A percentile compares a stretch with the other conserved stretches of the same genome.
Evolutionary conservation across 129 eudicot genomes (phyloP).

Genomic region (Pittosporum tobira): DNA sequence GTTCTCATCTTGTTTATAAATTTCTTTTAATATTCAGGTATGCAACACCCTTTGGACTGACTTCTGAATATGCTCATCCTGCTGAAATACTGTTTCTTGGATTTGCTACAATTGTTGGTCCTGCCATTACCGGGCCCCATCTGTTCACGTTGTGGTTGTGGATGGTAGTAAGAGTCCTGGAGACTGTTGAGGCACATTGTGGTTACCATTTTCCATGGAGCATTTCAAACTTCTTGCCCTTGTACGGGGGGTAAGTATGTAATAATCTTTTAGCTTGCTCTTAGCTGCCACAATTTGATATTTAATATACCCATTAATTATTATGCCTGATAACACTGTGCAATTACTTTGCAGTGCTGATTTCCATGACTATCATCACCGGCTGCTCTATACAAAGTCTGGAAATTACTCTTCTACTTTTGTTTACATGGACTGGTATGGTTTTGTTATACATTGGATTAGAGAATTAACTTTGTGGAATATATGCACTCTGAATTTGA

Average conservation of each 20-base stretch:
- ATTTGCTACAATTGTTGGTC: slow-evolving; percentile 93
- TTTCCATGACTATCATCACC: slow-evolving; percentile 99
- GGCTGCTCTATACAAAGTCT: slow-evolving; percentile 88
- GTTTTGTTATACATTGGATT: not conserved
- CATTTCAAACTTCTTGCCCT: slow-evolving; percentile 83
- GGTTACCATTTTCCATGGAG: slow-evolving; percentile 99
- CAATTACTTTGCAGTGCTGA: slow-evolving; percentile 50
- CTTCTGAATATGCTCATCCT: slow-evolving; percentile 99
- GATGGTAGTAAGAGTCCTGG: slow-evolving; percentile 96
- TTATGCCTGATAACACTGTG: slow-evolving; percentile 2
- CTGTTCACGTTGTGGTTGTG: slow-evolving; percentile 90
- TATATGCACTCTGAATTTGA: not conserved
- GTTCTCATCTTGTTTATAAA: not conserved
- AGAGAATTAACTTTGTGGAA: not conserved
- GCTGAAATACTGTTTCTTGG: slow-evolving; percentile 97
- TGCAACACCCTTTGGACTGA: slow-evolving; percentile 97
- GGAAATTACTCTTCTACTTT: slow-evolving; percentile 97
- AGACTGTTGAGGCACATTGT: slow-evolving; percentile 97
- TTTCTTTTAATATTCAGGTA: slow-evolving; percentile 37
- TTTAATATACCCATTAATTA: not conserved
- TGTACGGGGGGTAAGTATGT: slow-evolving; percentile 88
- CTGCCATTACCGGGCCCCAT: slow-evolving; percentile 97
- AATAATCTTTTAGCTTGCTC: not conserved
- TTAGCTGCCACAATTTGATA: not conserved
- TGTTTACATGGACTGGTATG: slow-evolving; percentile 97